phyloP scores from a whole-genome alignment of 2,329 filamentous ascomycete species.

The Biscogniauxia mediterranea region DNA sequence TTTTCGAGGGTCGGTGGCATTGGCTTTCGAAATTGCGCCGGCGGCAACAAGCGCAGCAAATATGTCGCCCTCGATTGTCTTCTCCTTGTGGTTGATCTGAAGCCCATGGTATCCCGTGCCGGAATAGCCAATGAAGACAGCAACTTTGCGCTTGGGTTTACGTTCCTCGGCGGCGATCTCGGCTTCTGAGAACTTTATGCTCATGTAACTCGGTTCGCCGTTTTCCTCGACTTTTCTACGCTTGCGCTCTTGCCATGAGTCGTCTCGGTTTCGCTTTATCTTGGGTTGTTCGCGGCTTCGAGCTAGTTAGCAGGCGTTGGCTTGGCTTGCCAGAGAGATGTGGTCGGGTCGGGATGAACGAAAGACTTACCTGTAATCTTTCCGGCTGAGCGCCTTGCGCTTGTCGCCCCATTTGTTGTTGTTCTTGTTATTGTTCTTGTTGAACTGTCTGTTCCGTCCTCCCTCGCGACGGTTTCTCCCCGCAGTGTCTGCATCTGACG shows the following conservation, averaged over 20 bases:
- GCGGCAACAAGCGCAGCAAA: constrained; percentile 90
- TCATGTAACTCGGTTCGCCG: constrained; percentile 50
- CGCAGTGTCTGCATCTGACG: constrained; percentile 15
- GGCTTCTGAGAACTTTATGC: constrained; percentile 62
- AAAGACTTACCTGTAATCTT: constrained; percentile 20
- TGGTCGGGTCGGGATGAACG: neutral
- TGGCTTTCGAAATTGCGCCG: constrained; percentile 92
- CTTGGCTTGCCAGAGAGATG: constrained; percentile 12
- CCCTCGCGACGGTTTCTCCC: constrained; percentile 13
- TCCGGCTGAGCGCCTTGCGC: constrained; percentile 15
- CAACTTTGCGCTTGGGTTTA: constrained; percentile 92
- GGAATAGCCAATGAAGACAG: constrained; percentile 91
- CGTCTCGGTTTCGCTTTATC: constrained; percentile 45
- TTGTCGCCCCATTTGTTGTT: constrained; percentile 15
- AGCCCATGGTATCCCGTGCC: constrained; percentile 97
- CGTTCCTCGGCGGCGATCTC: constrained; percentile 87
- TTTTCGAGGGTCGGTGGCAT: constrained; percentile 95
- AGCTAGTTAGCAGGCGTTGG: constrained; percentile 44
- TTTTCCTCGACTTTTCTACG: constrained; percentile 47
- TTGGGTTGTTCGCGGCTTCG: constrained; percentile 50
- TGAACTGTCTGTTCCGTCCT: constrained; percentile 14
- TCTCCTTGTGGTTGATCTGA: constrained; percentile 80
- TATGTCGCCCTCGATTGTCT: constrained; percentile 94
- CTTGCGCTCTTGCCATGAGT: constrained; percentile 52
- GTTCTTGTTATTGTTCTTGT: constrained; percentile 16